These are phyloP conservation scores for Exophiala sideris DNA, from an alignment of 2,329 filamentous ascomycete genomes.

Conservation along the genomic window DNA sequence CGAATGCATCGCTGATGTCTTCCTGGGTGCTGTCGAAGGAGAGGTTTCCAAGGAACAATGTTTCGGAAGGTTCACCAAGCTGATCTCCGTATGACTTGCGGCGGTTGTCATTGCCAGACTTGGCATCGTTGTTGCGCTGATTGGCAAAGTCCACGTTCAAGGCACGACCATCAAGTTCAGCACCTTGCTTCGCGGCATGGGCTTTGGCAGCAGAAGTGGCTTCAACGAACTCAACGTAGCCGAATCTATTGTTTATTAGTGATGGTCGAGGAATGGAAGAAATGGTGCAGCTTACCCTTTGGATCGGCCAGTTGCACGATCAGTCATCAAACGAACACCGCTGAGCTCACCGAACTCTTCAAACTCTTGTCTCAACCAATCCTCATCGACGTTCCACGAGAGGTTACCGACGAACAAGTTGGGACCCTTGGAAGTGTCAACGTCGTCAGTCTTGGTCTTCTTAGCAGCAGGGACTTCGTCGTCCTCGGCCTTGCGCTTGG, in stretches of 20 bases:
- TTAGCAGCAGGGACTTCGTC: constrained; percentile 43
- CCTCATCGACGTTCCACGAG: constrained; percentile 86
- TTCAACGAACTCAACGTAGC: constrained; percentile 82
- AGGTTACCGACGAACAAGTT: constrained; percentile 90
- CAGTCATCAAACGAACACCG: constrained; percentile 76
- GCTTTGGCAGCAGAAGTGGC: constrained; percentile 67
- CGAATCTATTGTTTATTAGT: constrained; percentile 57
- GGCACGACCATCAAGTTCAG: constrained; percentile 69
- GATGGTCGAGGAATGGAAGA: constrained; percentile 8
- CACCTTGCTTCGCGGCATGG: constrained; percentile 69
- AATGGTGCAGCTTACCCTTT: constrained; percentile 58
- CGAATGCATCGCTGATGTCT: constrained; percentile 69
- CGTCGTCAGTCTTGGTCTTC: constrained; percentile 54
- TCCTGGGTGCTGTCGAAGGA: constrained; percentile 81
- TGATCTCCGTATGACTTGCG: constrained; percentile 67
- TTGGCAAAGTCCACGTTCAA: constrained; percentile 78
- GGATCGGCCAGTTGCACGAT: constrained; percentile 75
- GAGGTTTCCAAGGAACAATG: constrained; percentile 88
- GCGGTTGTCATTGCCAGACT: constrained; percentile 54
- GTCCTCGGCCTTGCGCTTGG: constrained; percentile 50
- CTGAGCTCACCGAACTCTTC: constrained; percentile 70
- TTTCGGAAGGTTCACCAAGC: constrained; percentile 75
- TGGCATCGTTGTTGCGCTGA: constrained; percentile 58
- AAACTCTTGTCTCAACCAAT: constrained; percentile 76
- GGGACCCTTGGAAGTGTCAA: constrained; percentile 44